Conservation (phyloP, 306 rosid species). For the Cajanus cajan region DNA sequence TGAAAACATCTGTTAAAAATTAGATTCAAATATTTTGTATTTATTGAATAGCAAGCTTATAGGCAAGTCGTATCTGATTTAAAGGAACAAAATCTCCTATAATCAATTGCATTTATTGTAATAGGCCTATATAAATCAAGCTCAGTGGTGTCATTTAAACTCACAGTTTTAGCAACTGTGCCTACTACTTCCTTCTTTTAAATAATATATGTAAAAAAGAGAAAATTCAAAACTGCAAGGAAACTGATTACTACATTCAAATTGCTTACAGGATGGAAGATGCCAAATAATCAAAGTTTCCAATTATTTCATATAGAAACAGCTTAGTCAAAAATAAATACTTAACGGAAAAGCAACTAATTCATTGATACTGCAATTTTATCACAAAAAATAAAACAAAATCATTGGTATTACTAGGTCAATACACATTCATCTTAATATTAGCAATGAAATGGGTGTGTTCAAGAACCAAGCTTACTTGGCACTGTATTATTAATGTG, state of each 20-base stretch:
- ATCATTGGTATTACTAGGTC: not conserved
- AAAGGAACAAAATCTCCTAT: too few relatives aligned
- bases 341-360: conserved; percentile 24
- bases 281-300: conserved; percentile 11
- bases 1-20: not conserved
- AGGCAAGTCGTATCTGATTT: too few relatives aligned
- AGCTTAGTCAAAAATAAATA: conserved; percentile 7
- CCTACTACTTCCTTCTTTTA: too few relatives aligned
- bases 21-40: too few relatives aligned
- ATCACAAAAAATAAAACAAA: not conserved
- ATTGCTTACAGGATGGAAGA: conserved; percentile 21
- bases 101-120: too few relatives aligned
- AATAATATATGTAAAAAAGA: not conserved
- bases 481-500: conserved; percentile 54
- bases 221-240: not conserved
- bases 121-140: too few relatives aligned
- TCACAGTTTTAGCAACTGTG: too few relatives aligned
- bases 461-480: conserved; percentile 52
- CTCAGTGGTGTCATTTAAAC: too few relatives aligned
- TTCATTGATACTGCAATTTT: not conserved
- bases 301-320: conserved; percentile 3
- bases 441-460: conserved; percentile 8
- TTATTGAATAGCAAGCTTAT: too few relatives aligned
- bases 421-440: conserved; percentile 22
- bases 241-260: not conserved